These are phyloP conservation scores for Grifola frondosa DNA, from an alignment of 1,284 basidiomycete species.

Conservation along the genomic window DNA sequence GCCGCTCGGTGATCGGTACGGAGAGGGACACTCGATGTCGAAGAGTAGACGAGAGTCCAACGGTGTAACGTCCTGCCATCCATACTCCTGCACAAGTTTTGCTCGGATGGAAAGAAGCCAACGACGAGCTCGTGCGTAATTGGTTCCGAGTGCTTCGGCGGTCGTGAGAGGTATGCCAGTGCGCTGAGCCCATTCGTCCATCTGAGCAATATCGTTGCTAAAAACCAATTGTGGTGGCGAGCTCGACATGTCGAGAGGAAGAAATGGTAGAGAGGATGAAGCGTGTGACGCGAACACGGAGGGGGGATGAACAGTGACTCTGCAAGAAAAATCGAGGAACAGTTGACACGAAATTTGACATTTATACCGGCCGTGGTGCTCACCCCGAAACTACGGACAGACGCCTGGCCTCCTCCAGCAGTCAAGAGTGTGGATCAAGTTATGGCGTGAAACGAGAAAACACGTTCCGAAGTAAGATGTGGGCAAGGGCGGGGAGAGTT, in stretches of 20 bases:
- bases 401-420: conserved; percentile 33
- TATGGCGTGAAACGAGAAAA: conserved; percentile 21
- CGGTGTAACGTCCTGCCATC: conserved; percentile 62
- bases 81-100: conserved; percentile 62
- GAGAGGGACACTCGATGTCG: conserved; percentile 71
- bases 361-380: conserved; percentile 22
- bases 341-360: conserved; percentile 17
- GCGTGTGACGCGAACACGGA: conserved; percentile 18
- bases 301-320: conserved; percentile 18
- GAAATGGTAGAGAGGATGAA: conserved; percentile 9
- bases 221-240: conserved; percentile 61
- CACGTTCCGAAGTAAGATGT: conserved; percentile 26
- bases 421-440: conserved; percentile 30
- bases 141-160: conserved; percentile 73
- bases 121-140: conserved; percentile 74
- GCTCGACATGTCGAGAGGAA: conserved; percentile 29
- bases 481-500: conserved; percentile 17
- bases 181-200: conserved; percentile 77
- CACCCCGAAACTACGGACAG: conserved; percentile 23
- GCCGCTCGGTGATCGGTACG: conserved; percentile 70
- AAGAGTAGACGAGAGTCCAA: conserved; percentile 71
- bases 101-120: conserved; percentile 64
- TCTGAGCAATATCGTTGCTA: conserved; percentile 71
- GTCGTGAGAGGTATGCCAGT: conserved; percentile 77
- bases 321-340: conserved; percentile 18